Conservation (phyloP, 1,284 basidiomycete genomes). For the Heterobasidion irregulare region DNA sequence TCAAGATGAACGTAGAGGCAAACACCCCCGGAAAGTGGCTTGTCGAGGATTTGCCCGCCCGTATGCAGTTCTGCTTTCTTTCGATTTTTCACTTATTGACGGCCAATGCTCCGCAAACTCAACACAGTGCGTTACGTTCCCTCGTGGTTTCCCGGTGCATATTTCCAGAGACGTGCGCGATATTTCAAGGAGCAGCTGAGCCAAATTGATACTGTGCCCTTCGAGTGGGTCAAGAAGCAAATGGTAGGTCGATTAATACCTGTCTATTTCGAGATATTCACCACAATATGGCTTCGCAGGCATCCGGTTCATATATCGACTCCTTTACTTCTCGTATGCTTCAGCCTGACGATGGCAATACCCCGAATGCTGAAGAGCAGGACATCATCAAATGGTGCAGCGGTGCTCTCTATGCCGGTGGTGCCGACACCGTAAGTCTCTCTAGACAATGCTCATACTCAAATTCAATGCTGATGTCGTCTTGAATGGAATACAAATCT, state of each 20-base stretch:
- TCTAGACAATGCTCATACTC: neutral
- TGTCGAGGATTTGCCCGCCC: constrained; percentile 15
- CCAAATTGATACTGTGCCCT: constrained; percentile 20
- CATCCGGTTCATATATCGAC: constrained; percentile 20
- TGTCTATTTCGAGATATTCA: neutral
- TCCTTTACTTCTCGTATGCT: constrained; percentile 30
- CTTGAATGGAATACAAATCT: too few species aligned
- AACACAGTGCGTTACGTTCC: constrained; percentile 30
- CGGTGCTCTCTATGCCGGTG: constrained; percentile 30
- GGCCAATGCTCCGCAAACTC: neutral
- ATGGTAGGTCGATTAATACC: constrained; percentile 15
- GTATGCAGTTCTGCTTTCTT: constrained; percentile 8
- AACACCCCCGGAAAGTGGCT: constrained; percentile 13
- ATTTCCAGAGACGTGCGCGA: constrained; percentile 23
- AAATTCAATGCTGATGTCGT: neutral
- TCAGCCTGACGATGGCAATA: constrained; percentile 15
- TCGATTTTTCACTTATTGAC: neutral
- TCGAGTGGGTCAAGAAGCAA: constrained; percentile 23
- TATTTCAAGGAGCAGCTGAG: constrained; percentile 7
- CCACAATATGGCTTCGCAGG: constrained; percentile 14
- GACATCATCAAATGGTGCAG: constrained; percentile 25
- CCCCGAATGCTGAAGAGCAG: constrained; percentile 17
- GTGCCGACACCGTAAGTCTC: constrained; percentile 33
- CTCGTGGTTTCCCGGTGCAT: constrained; percentile 31
- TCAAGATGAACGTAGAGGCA: constrained; percentile 5